phyloP scores from a whole-genome alignment of 2,329 filamentous ascomycete species.

The Xylaria multiplex region DNA sequence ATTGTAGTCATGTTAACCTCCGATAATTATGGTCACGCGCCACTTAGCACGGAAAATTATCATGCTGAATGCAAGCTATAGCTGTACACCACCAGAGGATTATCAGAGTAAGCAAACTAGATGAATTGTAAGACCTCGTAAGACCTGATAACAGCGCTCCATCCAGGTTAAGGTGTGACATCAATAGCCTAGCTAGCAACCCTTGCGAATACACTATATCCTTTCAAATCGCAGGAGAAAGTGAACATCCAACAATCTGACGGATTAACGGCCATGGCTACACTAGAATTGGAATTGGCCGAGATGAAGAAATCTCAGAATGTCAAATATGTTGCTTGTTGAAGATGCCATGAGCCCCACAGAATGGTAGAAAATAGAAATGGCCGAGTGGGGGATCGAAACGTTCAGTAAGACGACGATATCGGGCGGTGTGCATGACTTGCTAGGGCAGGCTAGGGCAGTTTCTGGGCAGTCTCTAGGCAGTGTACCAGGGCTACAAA shows the following conservation, averaged over 20 bases:
- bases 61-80: constrained; percentile 3
- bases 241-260: constrained; percentile 1
- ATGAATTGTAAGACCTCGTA: constrained; percentile 27
- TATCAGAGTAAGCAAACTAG: constrained; percentile 32
- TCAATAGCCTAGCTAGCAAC: constrained; percentile 18
- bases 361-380: constrained; percentile 30
- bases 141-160: neutral
- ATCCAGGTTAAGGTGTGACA: constrained; percentile 7
- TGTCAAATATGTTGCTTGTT: constrained; percentile 27
- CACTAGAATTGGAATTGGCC: constrained; percentile 28
- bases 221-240: constrained; percentile 12
- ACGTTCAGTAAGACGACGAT: constrained; percentile 29
- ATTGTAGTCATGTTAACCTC: too few species aligned
- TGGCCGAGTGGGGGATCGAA: constrained; percentile 22
- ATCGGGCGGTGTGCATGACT: constrained; percentile 34
- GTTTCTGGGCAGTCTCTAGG: neutral
- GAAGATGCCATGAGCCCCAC: constrained; percentile 23
- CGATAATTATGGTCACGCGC: constrained; percentile 5
- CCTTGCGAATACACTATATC: neutral
- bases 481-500: constrained; percentile 2
- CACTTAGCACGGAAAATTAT: constrained; percentile 23
- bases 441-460: neutral
- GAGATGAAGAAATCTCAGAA: constrained; percentile 13
- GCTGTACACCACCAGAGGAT: constrained; percentile 7
- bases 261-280: constrained; percentile 15